Evolutionary conservation across 768 basidiomycete genomes (phyloP).

Genomic region (Erythrobasidium yunnanense): DNA sequence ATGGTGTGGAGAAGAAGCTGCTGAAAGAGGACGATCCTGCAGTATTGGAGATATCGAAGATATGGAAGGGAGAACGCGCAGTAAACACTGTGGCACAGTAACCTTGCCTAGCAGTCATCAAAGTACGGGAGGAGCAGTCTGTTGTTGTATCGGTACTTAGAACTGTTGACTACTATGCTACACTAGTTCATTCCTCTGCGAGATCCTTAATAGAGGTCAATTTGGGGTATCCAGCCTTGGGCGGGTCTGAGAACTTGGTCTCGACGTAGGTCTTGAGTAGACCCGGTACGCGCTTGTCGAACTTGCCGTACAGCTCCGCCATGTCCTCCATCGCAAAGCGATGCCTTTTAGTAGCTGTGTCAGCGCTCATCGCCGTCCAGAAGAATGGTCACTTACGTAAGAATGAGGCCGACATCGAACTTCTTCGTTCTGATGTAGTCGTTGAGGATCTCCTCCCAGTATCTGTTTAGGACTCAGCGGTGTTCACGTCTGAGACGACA

Average conservation of each 20-base stretch:
- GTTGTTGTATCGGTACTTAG: no score
- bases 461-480: no score
- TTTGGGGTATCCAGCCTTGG: constrained; percentile 47
- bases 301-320: constrained; percentile 53
- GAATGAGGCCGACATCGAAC: constrained; percentile 47
- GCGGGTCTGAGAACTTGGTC: constrained; percentile 50
- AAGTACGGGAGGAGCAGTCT: no score
- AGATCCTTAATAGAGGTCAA: constrained; percentile 52
- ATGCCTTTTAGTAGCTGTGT: constrained; percentile 43
- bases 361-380: background rate
- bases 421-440: constrained; percentile 56
- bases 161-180: no score
- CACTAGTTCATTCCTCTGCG: no score
- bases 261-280: constrained; percentile 49
- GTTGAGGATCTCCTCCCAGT: constrained; percentile 61
- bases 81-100: no score
- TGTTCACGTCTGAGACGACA: background rate
- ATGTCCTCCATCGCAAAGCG: constrained; percentile 57
- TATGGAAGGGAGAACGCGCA: no score
- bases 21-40: background rate
- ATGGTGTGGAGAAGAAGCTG: background rate
- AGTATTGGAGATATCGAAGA: no score
- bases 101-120: no score
- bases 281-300: constrained; percentile 48
- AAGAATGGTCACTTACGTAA: constrained; percentile 31